Percentiles rank a stretch among this genome's conserved stretches.
These are phyloP conservation scores for Berkeleyomyces basicola DNA, from an alignment of 2,329 filamentous ascomycete genomes.

Conservation along the genomic window DNA sequence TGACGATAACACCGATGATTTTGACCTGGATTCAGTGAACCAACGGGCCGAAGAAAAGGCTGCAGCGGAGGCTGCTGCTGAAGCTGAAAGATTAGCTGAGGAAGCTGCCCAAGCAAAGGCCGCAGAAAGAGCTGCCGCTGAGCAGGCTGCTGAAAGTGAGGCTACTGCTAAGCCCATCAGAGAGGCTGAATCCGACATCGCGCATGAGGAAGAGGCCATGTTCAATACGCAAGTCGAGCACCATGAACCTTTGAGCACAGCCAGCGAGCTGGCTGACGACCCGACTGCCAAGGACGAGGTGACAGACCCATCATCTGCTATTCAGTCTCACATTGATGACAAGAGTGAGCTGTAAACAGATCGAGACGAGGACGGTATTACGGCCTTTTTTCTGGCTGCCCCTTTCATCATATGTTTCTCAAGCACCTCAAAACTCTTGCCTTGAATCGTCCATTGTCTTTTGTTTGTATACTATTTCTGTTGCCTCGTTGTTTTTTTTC, in stretches of 20 bases:
- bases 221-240: conserved; percentile 16
- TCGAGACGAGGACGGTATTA: too few species aligned
- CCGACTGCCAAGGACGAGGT: conserved; percentile 15
- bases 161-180: conserved; percentile 10
- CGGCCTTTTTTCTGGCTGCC: background rate
- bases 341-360: conserved; percentile 7
- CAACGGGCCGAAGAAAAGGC: conserved; percentile 33
- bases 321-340: conserved; percentile 9
- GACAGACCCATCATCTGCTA: conserved; percentile 17
- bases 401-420: background rate
- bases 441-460: background rate
- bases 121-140: conserved; percentile 13
- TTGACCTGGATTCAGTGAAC: conserved; percentile 50
- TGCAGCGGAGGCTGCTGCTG: conserved; percentile 18
- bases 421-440: background rate
- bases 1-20: conserved; percentile 60
- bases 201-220: conserved; percentile 15
- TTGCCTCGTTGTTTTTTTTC: background rate
- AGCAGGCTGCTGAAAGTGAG: background rate
- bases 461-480: background rate
- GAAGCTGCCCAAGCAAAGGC: conserved; percentile 10
- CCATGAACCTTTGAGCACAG: conserved; percentile 8
- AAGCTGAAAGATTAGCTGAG: conserved; percentile 7
- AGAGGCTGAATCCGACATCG: conserved; percentile 15
- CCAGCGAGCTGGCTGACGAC: conserved; percentile 14